Base-by-base conservation (phyloP, 805 yeast genomes). In the Barnettozyma populi region DNA sequence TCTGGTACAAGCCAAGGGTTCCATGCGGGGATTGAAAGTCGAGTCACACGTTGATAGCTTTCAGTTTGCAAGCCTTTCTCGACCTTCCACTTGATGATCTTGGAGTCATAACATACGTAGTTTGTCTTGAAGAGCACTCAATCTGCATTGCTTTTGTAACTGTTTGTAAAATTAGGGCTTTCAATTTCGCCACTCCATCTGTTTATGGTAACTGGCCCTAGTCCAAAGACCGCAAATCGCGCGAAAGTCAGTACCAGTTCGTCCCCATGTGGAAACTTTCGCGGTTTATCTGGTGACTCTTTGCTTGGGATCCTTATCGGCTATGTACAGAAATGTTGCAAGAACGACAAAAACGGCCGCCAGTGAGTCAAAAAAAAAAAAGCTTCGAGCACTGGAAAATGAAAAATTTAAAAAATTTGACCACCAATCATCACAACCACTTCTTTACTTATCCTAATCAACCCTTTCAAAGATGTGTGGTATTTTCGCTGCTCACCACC, bases 401-500 rank as follows among this genome's bases (percentile, higher is more conserved):
- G 42, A 39, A 39, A 39, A 39, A 39, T 39, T 39, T 39, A 25
- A 24, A 38, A 27, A 27, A 24, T 21, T 25, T 14, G 7, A 10
- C 16, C n/a, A 20, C 19, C 6, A 11, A 41, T 18, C 24, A 41
- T 27, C 21, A 31, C 4, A 29, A 18, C 27, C 16, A 11, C 14
- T 25, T 13, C 23, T n/a, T n/a, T n/a, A n/a, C n/a, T 63, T 41
- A 36, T 29, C 5, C 32, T 29, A 11, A 29, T 29, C 32, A 29
- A 29, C 16, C 32, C 32, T 29, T 29, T 29, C 32, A 29, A 29
- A 29, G 32, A 94, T 94, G 99, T 94, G 99, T 84, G 99, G 99
- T 73, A 94, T 94, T 63, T 94, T 88, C 65, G 97, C 97, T 53
- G 90, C 95, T 43, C 88, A 78, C 71, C 82, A 76, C 69, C 92